These are phyloP conservation scores for Cylindrotheca fusiformis DNA, from an alignment of 108 stramenopile species.

Conservation along the genomic window DNA sequence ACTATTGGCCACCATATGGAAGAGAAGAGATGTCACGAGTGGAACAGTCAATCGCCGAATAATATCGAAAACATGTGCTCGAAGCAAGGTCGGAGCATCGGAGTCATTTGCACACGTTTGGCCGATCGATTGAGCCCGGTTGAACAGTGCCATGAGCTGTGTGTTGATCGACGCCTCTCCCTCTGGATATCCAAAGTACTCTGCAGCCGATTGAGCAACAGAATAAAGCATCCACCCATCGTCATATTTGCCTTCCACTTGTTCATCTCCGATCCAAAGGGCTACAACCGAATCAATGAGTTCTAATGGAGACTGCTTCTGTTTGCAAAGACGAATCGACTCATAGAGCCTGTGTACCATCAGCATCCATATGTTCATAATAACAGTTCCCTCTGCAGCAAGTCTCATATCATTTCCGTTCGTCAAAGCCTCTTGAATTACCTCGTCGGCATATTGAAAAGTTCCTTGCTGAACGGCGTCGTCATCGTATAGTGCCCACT, in stretches of 20 bases:
- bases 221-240: slow-evolving; percentile 61
- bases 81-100: slow-evolving; percentile 20
- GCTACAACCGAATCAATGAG: slow-evolving; percentile 70
- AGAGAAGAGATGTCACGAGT: slow-evolving; percentile 53
- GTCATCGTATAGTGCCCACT: slow-evolving; percentile 68
- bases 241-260: slow-evolving; percentile 35
- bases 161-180: slow-evolving; percentile 41
- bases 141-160: slow-evolving; percentile 38
- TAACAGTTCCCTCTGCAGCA: slow-evolving; percentile 70
- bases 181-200: slow-evolving; percentile 38
- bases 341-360: slow-evolving; percentile 54
- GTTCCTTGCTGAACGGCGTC: slow-evolving; percentile 36
- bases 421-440: slow-evolving; percentile 50
- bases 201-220: slow-evolving; percentile 46
- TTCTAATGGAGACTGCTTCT: slow-evolving; percentile 10
- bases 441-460: slow-evolving; percentile 60
- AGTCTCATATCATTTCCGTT: slow-evolving; percentile 38
- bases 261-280: slow-evolving; percentile 68
- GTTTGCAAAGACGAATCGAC: slow-evolving; percentile 40
- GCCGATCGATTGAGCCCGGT: slow-evolving; percentile 25
- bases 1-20: slow-evolving; percentile 37
- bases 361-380: slow-evolving; percentile 65
- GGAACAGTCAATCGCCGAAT: slow-evolving; percentile 51
- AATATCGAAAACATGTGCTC: slow-evolving; percentile 38
- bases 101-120: slow-evolving; percentile 15